These are phyloP conservation scores for Paratinospora sagittata DNA, from an alignment of 164 flowering plant species.

Conservation along the genomic window DNA sequence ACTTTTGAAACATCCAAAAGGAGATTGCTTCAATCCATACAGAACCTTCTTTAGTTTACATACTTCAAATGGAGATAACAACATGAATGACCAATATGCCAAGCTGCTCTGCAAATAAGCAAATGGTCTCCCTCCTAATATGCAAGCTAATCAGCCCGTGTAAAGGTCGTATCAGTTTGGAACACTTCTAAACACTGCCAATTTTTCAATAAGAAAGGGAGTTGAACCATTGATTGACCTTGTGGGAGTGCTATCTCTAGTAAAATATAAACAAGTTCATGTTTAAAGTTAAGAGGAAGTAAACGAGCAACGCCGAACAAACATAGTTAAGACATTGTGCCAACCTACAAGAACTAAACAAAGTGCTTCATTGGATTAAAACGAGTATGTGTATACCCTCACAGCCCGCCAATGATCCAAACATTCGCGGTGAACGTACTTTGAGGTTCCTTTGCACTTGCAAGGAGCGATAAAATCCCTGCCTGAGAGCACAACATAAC, in stretches of 20 bases:
- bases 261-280: not conserved
- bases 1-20: too few species aligned
- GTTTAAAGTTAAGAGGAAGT: not conserved
- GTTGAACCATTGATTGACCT: not conserved
- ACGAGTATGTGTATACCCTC: constrained; percentile 36
- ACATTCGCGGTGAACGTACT: constrained; percentile 92
- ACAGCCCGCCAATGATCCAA: constrained; percentile 96
- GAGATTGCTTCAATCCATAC: not conserved
- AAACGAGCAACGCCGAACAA: not conserved
- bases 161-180: not conserved
- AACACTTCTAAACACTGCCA: not conserved
- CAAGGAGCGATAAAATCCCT: constrained; percentile 97
- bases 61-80: not conserved
- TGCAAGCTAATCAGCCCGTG: too few species aligned
- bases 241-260: not conserved
- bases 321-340: not conserved
- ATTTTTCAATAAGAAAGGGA: not conserved
- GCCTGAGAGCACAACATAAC: constrained; percentile 37
- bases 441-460: constrained; percentile 93
- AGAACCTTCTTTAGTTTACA: too few species aligned
- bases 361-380: not conserved
- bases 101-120: not conserved
- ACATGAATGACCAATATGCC: not conserved
- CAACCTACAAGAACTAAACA: not conserved
- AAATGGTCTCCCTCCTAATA: not conserved